Conservation (phyloP, 139 green algal genomes). For the Tetraselmis striata region DNA sequence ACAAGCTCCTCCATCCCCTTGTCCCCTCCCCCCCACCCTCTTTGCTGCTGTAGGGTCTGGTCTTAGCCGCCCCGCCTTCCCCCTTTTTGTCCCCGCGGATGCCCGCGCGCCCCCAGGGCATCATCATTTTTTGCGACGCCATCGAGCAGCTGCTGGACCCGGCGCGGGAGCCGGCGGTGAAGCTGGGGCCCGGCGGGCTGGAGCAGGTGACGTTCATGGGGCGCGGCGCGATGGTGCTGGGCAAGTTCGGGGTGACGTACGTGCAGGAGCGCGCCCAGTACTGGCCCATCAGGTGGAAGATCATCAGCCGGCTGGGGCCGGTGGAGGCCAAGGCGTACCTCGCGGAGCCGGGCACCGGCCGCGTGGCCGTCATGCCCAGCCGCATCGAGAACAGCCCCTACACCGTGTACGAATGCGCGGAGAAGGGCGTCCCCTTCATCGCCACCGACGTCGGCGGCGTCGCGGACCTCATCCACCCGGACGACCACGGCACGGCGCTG, state of each 20-base stretch:
- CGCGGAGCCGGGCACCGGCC: conserved; percentile 1
- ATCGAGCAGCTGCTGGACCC: conserved; percentile 16
- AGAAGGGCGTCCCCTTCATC: conserved; percentile 26
- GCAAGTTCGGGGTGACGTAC: conserved; percentile 23
- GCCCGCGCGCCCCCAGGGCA: too few species aligned
- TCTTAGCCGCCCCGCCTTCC: too few species aligned
- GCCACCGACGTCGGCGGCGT: conserved; percentile 22
- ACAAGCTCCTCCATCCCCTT: too few species aligned
- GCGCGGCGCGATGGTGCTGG: conserved; percentile 19
- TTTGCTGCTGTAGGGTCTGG: too few species aligned
- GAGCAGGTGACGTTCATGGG: conserved; percentile 27
- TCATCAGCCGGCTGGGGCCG: conserved; percentile 15
- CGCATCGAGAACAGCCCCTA: conserved; percentile 31
- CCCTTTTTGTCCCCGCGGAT: too few species aligned
- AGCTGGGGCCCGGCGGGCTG: neutral
- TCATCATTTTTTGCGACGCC: conserved; percentile 27
- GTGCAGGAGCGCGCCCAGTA: conserved; percentile 23
- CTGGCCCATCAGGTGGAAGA: conserved; percentile 25
- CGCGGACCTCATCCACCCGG: conserved; percentile 14
- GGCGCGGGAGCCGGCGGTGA: neutral
- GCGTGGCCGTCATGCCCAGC: conserved; percentile 27
- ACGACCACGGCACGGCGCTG: conserved; percentile 17
- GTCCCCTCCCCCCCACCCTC: too few species aligned
- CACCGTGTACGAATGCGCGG: conserved; percentile 29
- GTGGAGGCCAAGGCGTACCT: conserved; percentile 22